These are phyloP conservation scores for Talaromyces nanjingensis DNA, from an alignment of 495 filamentous ascomycete species.

Conservation along the genomic window DNA sequence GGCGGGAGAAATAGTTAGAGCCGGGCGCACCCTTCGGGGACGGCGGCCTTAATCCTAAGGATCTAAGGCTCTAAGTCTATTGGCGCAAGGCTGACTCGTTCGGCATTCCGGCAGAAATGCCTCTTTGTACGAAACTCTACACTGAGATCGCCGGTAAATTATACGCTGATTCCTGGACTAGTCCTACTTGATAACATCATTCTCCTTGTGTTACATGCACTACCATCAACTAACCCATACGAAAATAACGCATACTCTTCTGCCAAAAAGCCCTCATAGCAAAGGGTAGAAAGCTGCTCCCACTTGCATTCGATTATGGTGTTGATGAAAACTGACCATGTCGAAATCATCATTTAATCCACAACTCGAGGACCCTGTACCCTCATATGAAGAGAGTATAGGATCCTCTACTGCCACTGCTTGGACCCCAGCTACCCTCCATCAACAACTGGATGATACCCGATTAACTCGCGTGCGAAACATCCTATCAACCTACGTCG, in stretches of 20 bases:
- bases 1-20: background rate
- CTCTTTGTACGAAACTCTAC: background rate
- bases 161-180: background rate
- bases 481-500: slow-evolving; percentile 17
- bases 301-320: background rate
- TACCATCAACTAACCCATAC: background rate
- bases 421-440: slow-evolving; percentile 1
- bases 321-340: background rate
- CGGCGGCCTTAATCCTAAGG: background rate
- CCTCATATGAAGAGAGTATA: slow-evolving; percentile 10
- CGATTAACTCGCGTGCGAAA: slow-evolving; percentile 16
- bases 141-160: background rate
- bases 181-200: background rate
- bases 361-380: background rate
- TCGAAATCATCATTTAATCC: background rate
- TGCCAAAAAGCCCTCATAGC: background rate
- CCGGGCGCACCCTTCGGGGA: background rate
- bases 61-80: background rate
- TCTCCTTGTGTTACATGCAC: background rate
- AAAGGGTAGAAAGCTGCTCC: background rate
- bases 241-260: background rate
- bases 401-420: slow-evolving; percentile 5
- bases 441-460: slow-evolving; percentile 10
- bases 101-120: background rate
- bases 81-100: slow-evolving; percentile 2